These are phyloP conservation scores for Hymenoscyphus linearis DNA, from an alignment of 2,329 filamentous ascomycete genomes.

Conservation along the genomic window DNA sequence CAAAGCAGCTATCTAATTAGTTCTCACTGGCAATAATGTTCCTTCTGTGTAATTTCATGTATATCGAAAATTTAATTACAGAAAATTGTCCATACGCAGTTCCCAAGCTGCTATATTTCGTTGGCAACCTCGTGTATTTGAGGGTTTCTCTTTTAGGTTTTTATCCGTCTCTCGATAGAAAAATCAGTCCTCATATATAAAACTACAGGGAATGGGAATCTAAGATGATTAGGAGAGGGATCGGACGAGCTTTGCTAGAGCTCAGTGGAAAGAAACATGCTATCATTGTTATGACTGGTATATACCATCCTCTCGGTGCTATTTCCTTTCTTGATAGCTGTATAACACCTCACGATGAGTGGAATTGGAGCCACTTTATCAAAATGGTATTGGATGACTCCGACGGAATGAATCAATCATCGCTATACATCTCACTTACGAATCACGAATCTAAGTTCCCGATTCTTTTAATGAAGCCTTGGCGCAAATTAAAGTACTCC, in stretches of 20 bases:
- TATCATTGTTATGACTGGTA: not conserved
- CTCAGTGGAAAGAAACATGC: not conserved
- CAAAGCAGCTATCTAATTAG: not conserved
- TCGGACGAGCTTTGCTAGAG: not conserved
- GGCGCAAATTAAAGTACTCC: not conserved
- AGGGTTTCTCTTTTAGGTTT: not conserved
- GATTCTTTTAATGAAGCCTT: not conserved
- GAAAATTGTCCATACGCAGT: not conserved
- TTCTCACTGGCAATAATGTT: not conserved
- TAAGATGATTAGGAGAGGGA: not conserved
- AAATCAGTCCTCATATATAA: not conserved
- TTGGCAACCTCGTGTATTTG: not conserved
- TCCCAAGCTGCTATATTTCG: not conserved
- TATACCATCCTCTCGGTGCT: not conserved
- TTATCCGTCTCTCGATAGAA: not conserved
- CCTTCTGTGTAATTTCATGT: not conserved
- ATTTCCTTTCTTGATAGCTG: not conserved
- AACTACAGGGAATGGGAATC: not conserved
- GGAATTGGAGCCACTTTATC: not conserved
- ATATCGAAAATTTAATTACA: not conserved
- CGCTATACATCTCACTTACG: not conserved
- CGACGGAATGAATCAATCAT: not conserved
- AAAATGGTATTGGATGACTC: not conserved
- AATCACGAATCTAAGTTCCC: not conserved
- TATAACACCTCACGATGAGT: not conserved